Base-by-base conservation (phyloP, 2,329 filamentous ascomycete genomes). In the Thelonectria olida region DNA sequence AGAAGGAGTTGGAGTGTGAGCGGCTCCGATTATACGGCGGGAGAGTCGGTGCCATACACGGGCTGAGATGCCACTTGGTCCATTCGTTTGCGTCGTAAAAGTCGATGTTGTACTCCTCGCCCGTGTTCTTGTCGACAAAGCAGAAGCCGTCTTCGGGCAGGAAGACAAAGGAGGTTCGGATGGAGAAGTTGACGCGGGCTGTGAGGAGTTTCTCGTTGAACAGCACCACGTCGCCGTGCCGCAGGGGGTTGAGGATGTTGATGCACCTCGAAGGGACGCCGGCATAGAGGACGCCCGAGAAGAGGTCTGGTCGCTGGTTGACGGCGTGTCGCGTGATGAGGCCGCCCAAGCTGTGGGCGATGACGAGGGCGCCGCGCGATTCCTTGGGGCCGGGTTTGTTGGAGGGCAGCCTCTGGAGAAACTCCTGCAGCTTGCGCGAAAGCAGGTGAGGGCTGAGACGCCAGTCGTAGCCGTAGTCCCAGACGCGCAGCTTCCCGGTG, bases 391-490 rank as follows among this genome's bases (percentile, higher is more conserved):
- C 82, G 3, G 84, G 80, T 47, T 86, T 83, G 71, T 97, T 97
- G 52, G 88, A 93, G 0, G 91, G 91, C 1, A 98, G 81, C 2
- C 79, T 82, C 72, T 91, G 87, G 13, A 98, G 80, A 70, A 92
- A 97, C 17, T 85, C 78, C 34, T 90, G 86, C n/a, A 98, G 80
- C 62, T 87, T 87, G 45, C 83, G 82, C 3, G 91, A 93, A 0
- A 96, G 84, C 1, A 93, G 80, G 71, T 90, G 86, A 1, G 95
- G 95, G 65, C 92, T 96, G 38, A 97, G 80, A 15, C 95, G 86
- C 95, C 95, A 98, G 77, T 98, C 95, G 71, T 97, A 98, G 17
- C 94, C 93, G 73, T 95, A 98, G 70, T 97, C 90, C 82, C 93
- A 93, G 1, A 97, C 85, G 47, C 93, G 85, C 6, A 97, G 80